Base-by-base conservation (phyloP, 2,329 filamentous ascomycete species). In the Botrytis medusae region DNA sequence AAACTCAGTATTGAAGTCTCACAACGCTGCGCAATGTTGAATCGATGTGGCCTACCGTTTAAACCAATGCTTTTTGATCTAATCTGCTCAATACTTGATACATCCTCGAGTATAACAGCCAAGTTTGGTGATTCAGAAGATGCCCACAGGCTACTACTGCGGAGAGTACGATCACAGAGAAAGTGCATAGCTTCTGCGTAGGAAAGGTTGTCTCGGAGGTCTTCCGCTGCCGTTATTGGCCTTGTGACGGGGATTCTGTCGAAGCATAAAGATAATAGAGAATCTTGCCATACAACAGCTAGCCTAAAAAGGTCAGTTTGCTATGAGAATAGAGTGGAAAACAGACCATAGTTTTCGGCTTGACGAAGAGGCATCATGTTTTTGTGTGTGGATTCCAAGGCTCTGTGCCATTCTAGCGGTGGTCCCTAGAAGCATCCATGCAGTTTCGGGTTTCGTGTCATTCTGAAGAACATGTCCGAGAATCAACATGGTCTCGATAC, bases 361-460 rank as follows among this genome's bases (percentile, higher is more conserved):
- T 70, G 74, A 34, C 54, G 72, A 72, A 18, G 69, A 54, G 18
- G 22, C 44, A 40, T 63, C 42, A n/a, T 46, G 25, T 29, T 63
- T 65, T 44, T 68, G 59, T 20, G 67, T 34, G 77, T 90, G 88
- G 25, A 91, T 82, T 10, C 89, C 89, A 1, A 90, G 82, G 0
- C 88, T 90, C 77, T 90, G 88, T 0, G 89, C 89, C 20, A 90
- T 83, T n/a, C 88, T 86, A 73, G 87, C 89, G 0, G 88, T 90
- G 64, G 90, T 84, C 0, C 88, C 89, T 63, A 89, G 85, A 65
- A 90, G 79, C 0, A 88, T 88, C 89, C 89, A 90, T 37, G 88
- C 90, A 0, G 87, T 88, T 77, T 90, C 88, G 1, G 89, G 88
- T 76, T 90, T 90, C 88, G 90, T 90, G 73, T 90, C 88, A 74